phyloP scores from a whole-genome alignment of 2,329 filamentous ascomycete genomes.

The Grosmannia penicillata region DNA sequence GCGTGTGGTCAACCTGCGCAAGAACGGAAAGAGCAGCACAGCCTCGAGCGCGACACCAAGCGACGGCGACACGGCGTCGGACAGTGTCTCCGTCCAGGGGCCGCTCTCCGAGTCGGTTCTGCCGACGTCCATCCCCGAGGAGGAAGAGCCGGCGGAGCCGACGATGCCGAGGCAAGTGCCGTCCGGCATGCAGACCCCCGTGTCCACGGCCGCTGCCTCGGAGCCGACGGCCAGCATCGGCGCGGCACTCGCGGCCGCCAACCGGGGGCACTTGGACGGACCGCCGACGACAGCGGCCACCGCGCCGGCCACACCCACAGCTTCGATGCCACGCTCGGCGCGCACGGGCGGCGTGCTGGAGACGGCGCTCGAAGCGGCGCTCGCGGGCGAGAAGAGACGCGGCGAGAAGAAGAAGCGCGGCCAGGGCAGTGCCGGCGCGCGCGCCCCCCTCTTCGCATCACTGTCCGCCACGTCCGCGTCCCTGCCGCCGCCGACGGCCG shows the following conservation, averaged over 20 bases:
- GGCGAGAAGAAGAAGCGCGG: too few relatives aligned
- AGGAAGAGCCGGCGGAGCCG: constrained; percentile 33
- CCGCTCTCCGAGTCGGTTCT: constrained; percentile 48
- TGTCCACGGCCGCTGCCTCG: background rate
- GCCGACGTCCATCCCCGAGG: constrained; percentile 41
- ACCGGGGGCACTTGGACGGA: background rate
- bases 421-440: too few relatives aligned
- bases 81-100: constrained; percentile 34
- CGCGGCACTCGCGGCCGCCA: constrained; percentile 2
- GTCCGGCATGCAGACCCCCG: background rate
- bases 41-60: constrained; percentile 29
- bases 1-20: constrained; percentile 67
- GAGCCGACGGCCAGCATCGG: constrained; percentile 3
- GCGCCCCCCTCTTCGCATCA: too few relatives aligned
- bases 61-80: constrained; percentile 32
- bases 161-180: background rate
- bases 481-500: background rate
- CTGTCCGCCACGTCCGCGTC: too few relatives aligned
- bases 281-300: background rate
- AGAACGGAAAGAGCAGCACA: constrained; percentile 20
- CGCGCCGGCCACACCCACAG: background rate
- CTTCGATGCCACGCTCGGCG: background rate
- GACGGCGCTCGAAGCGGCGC: background rate
- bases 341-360: background rate
- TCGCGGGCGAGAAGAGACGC: background rate